Base-by-base conservation (phyloP, 225 moss, liverwort and hornwort species). In the Antitrichia curtipendula region DNA sequence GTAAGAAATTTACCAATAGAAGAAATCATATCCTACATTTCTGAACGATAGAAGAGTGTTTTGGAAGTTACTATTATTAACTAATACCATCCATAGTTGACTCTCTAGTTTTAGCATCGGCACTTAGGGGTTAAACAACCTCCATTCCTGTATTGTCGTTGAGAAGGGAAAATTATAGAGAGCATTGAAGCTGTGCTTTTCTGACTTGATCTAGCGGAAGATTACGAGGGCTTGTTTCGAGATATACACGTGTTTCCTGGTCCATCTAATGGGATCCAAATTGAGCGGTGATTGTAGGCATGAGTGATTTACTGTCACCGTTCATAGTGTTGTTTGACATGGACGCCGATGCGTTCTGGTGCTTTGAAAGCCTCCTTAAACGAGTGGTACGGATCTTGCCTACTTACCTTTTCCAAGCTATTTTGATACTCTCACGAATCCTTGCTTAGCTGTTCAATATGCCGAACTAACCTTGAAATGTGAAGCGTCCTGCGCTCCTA, bases 291-390 rank as follows among this genome's bases (percentile, higher is more conserved):
- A 81, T 90, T 89, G 91, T 75, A 96, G 95, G 97, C 83, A 97
- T 97, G 96, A 96, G 97, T 83, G 97, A 97, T 89, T 87, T 97
- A 75, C 88, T 97, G 87, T 97, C 97, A 84, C 97, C 97, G n/a
- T 97, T 97, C 87, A 91, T 97, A 81, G 94, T 97, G 80, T 90
- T 97, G 90, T 97, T 95, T 91, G 96, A 96, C 53, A 92, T 92
- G 87, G 96, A 97, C 82, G 96, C 97, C 36, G 97, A 97, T 88
- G 97, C 97, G 43, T 97, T 97, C 80, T 97, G 97, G 97, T 97
- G 97, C 92, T 97, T 97, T 82, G 96, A 96, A 89, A 96, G 97
- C 90, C 94, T 97, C 69, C 91, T 97, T 12, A 95, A 92, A 90
- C 91, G 96, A 86, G 94, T 97, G 92, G 96, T 96, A 91, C 40